A percentile compares a stretch with the other conserved stretches of the same genome.
phyloP scores from a whole-genome alignment of 1,284 basidiomycete species.

The Leccinum ambiguum region DNA sequence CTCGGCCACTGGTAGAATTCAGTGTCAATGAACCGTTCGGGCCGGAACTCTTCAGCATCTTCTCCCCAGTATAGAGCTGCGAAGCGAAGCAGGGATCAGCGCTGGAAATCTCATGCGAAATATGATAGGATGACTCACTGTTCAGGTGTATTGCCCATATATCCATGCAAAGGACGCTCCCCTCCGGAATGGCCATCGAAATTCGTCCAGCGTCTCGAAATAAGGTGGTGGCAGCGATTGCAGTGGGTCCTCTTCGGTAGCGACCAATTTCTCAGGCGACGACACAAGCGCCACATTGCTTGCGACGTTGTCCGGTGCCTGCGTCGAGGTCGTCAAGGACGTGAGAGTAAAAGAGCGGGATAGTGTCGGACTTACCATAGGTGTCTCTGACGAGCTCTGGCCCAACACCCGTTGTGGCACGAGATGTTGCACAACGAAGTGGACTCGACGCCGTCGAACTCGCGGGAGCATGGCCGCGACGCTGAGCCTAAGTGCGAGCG shows the following conservation, averaged over 20 bases:
- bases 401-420: conserved; percentile 37
- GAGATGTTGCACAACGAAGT: conserved; percentile 65
- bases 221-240: conserved; percentile 47
- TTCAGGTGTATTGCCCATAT: conserved; percentile 39
- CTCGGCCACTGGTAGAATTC: too few species aligned
- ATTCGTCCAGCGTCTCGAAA: conserved; percentile 32
- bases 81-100: too few species aligned
- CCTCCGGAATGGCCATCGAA: too few species aligned
- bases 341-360: conserved; percentile 39
- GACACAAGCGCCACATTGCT: conserved; percentile 49
- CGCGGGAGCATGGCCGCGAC: conserved; percentile 43
- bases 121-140: conserved; percentile 23
- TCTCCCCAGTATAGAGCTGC: too few species aligned
- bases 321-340: conserved; percentile 43
- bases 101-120: neutral
- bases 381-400: conserved; percentile 15
- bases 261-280: conserved; percentile 36
- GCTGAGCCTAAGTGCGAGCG: conserved; percentile 49
- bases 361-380: conserved; percentile 3
- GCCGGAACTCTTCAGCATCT: too few species aligned
- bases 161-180: conserved; percentile 39
- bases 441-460: conserved; percentile 38
- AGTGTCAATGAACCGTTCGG: too few species aligned
- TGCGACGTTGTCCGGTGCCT: conserved; percentile 38
- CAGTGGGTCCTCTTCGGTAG: conserved; percentile 25